A percentile compares a stretch with the other conserved stretches of the same genome.
Conservation (phyloP, 1,284 basidiomycete genomes). For the Ganoderma lingzhi region DNA sequence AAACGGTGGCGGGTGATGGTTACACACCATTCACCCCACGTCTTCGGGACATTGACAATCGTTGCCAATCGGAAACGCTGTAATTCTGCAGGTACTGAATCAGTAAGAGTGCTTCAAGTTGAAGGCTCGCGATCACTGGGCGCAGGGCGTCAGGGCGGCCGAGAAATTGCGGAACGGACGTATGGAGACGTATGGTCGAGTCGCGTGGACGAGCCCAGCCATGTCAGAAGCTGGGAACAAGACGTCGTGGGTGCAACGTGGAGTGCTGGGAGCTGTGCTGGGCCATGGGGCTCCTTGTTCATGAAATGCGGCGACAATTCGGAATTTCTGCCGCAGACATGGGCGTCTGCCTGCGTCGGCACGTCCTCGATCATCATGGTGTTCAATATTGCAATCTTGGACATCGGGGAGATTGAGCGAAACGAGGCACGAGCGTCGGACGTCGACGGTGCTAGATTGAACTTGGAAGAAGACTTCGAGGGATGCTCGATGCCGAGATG, state of each 20-base stretch:
- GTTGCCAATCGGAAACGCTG: background rate
- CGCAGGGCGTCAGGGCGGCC: background rate
- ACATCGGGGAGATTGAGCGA: background rate
- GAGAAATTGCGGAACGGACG: background rate
- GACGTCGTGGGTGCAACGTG: background rate
- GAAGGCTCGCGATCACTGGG: too few relatives aligned
- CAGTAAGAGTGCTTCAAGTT: too few relatives aligned
- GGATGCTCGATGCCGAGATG: background rate
- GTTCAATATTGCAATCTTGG: too few relatives aligned
- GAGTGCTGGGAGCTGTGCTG: background rate
- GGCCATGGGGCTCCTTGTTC: background rate
- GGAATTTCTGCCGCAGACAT: background rate
- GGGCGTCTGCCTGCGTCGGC: too few relatives aligned
- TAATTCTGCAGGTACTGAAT: too few relatives aligned
- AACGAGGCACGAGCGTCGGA: background rate
- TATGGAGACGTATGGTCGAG: background rate
- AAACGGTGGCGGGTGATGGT: background rate
- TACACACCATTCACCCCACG: background rate
- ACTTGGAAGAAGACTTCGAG: background rate
- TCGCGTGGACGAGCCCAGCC: slow-evolving; percentile 1
- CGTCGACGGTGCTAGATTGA: background rate
- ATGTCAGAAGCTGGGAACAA: background rate
- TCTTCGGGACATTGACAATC: background rate
- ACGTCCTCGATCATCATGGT: too few relatives aligned
- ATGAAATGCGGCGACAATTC: background rate